These are phyloP conservation scores for Avena atlantica DNA, from an alignment of 176 grass and related monocot species.

Conservation along the genomic window DNA sequence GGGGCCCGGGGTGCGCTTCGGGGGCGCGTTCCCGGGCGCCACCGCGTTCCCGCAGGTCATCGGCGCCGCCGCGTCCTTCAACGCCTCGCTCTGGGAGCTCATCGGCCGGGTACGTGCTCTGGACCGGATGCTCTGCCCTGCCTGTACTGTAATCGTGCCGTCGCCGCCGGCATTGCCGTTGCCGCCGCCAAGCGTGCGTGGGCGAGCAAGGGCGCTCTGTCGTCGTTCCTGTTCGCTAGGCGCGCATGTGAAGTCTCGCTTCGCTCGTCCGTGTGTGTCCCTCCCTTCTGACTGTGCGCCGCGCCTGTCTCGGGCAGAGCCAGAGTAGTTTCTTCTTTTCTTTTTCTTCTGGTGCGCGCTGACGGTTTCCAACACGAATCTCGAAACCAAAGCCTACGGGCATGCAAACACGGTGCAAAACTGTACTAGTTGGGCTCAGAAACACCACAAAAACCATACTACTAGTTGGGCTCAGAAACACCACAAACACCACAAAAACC, in stretches of 20 bases:
- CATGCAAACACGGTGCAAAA: background rate
- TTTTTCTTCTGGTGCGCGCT: background rate
- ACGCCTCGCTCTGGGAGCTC: constrained; percentile 91
- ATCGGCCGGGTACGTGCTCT: constrained; percentile 64
- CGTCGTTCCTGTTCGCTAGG: background rate
- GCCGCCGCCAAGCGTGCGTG: background rate
- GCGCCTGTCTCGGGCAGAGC: constrained; percentile 4
- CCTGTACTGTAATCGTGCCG: background rate
- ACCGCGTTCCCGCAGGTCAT: constrained; percentile 98
- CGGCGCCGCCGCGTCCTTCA: constrained; percentile 74
- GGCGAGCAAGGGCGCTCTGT: background rate
- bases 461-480: background rate
- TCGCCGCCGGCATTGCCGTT: background rate
- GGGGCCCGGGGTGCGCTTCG: constrained; percentile 61
- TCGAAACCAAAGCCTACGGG: background rate
- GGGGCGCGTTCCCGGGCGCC: constrained; percentile 75
- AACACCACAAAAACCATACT: background rate
- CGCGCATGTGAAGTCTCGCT: constrained; percentile 20
- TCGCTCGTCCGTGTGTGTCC: background rate
- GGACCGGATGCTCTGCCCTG: background rate
- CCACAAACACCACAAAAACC: background rate
- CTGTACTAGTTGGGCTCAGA: background rate
- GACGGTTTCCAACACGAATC: background rate
- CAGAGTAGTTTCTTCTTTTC: background rate
- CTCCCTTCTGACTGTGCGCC: background rate